Evolutionary conservation across 2,329 filamentous ascomycete genomes (phyloP).

Genomic region (Fusarium napiforme): DNA sequence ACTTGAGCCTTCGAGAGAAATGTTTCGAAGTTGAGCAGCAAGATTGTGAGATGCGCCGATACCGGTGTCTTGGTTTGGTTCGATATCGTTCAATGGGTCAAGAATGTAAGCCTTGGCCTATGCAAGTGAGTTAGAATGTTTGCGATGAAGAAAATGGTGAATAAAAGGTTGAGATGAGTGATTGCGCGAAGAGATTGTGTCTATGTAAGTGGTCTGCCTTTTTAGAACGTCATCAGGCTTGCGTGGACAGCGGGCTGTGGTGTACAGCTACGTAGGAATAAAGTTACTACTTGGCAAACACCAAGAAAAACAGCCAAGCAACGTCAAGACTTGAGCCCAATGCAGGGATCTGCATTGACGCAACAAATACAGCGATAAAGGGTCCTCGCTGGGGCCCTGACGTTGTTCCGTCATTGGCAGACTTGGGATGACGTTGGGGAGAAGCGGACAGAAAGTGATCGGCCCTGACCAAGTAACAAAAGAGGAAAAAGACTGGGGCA

Average conservation of each 20-base stretch:
- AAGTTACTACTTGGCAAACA: conserved; percentile 30
- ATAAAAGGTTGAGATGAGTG: not conserved
- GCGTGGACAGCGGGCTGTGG: conserved; percentile 33
- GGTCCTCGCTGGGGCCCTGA: conserved; percentile 34
- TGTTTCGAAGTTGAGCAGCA: conserved; percentile 32
- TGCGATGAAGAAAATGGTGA: not conserved
- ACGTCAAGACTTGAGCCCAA: conserved; percentile 17
- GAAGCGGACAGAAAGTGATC: conserved; percentile 15
- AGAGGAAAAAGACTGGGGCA: conserved; percentile 28
- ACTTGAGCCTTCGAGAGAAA: conserved; percentile 29
- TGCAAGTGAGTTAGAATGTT: conserved; percentile 8
- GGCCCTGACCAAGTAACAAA: conserved; percentile 13
- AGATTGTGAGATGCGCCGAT: conserved; percentile 39
- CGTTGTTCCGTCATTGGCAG: conserved; percentile 19
- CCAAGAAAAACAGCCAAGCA: conserved; percentile 26
- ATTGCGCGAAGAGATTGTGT: not conserved
- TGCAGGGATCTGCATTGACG: conserved; percentile 38
- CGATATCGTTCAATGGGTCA: conserved; percentile 74
- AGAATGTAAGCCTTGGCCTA: conserved; percentile 75
- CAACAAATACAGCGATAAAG: conserved; percentile 35
- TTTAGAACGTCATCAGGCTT: conserved; percentile 39
- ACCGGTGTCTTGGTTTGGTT: conserved; percentile 75
- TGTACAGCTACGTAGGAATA: conserved; percentile 12
- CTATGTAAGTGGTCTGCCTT: conserved; percentile 13
- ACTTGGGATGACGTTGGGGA: conserved; percentile 39